phyloP scores from a whole-genome alignment of 164 flowering plant species.

The Cinnamomum chago region DNA sequence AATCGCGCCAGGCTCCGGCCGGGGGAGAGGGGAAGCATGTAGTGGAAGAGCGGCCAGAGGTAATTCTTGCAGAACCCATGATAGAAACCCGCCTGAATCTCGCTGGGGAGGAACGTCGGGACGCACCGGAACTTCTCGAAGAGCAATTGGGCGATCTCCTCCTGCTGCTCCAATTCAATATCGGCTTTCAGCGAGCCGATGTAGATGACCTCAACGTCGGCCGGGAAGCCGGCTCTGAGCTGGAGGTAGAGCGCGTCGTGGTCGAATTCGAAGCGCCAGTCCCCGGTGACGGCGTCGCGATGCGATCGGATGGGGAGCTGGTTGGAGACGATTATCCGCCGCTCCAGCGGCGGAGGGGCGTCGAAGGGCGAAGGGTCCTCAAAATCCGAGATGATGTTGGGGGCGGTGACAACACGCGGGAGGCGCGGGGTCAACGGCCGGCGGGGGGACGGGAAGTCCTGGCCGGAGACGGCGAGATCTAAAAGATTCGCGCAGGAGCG shows the following conservation, averaged over 20 bases:
- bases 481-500: conserved; percentile 12
- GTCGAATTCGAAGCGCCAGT: conserved; percentile 42
- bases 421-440: not conserved
- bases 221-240: conserved; percentile 28
- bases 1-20: conserved; percentile 10
- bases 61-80: conserved; percentile 22
- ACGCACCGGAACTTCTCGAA: conserved; percentile 40
- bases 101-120: conserved; percentile 21
- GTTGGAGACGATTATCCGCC: conserved; percentile 50
- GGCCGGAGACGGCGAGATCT: conserved; percentile 1
- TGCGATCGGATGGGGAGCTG: conserved; percentile 42
- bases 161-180: conserved; percentile 24
- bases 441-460: not conserved
- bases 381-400: conserved; percentile 10
- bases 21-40: conserved; percentile 16
- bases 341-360: conserved; percentile 12
- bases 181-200: conserved; percentile 13
- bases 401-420: conserved; percentile 9
- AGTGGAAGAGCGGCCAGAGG: conserved; percentile 23
- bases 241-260: conserved; percentile 29
- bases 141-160: conserved; percentile 26
- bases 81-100: conserved; percentile 11
- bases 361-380: conserved; percentile 6
- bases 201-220: conserved; percentile 8
- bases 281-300: conserved; percentile 2